A percentile compares a stretch with the other conserved stretches of the same genome.
Evolutionary conservation across 1,284 basidiomycete species (phyloP).

Genomic region (Ganoderma lucidum): DNA sequence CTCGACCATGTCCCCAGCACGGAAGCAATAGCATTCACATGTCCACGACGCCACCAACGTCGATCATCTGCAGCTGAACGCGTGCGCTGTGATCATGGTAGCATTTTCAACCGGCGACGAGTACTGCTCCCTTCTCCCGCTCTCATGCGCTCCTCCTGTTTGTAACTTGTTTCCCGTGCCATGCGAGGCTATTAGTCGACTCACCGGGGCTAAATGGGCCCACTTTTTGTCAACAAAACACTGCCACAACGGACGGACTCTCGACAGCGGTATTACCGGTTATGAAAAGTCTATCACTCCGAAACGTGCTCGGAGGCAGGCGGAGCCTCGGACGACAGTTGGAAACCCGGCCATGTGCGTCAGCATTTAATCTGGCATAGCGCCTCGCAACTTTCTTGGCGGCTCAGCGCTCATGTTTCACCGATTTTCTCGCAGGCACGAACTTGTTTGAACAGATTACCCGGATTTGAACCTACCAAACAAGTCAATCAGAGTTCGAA

Average conservation of each 20-base stretch:
- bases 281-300: slow-evolving; percentile 10
- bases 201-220: background rate
- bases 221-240: background rate
- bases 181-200: background rate
- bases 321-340: background rate
- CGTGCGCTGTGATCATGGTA: slow-evolving; percentile 8
- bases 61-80: slow-evolving; percentile 10
- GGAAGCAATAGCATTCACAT: slow-evolving; percentile 8
- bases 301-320: slow-evolving; percentile 4
- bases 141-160: background rate
- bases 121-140: background rate
- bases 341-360: slow-evolving; percentile 7
- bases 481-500: background rate
- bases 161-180: background rate
- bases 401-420: background rate
- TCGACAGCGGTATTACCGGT: background rate
- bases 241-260: background rate
- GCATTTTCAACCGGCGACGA: slow-evolving; percentile 3
- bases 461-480: background rate
- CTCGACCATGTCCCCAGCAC: background rate
- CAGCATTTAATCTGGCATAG: background rate
- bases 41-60: slow-evolving; percentile 12
- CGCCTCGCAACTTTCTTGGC: background rate
- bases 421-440: background rate
- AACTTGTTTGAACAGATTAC: background rate